A percentile compares a stretch with the other conserved stretches of the same genome.
Evolutionary conservation across 257 asterid species (phyloP).

Genomic region (Solanum medicagineum): DNA sequence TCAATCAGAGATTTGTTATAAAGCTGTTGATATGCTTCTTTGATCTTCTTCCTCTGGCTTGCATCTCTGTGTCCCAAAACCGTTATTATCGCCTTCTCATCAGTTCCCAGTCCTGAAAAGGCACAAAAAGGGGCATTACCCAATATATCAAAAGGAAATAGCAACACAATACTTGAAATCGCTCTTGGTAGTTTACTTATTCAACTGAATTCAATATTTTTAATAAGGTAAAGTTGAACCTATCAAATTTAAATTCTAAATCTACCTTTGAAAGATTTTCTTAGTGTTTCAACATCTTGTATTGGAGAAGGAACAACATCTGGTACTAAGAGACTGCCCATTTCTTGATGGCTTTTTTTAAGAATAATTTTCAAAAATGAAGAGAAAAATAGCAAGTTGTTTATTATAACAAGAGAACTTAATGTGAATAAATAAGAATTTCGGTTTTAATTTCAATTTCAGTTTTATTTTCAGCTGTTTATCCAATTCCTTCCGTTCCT

Average conservation of each 20-base stretch:
- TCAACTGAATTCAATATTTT: neutral
- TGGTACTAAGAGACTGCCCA: slow-evolving; percentile 51
- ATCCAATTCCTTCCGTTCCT: neutral
- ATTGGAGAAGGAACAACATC: slow-evolving; percentile 54
- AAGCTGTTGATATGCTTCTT: slow-evolving; percentile 39
- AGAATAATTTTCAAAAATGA: too few species aligned
- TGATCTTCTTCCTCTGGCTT: slow-evolving; percentile 44
- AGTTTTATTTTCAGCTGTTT: neutral
- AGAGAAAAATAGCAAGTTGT: neutral
- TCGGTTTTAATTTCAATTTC: neutral
- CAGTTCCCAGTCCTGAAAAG: slow-evolving; percentile 53
- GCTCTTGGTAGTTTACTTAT: neutral
- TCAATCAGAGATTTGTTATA: slow-evolving; percentile 46
- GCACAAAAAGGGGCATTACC: neutral
- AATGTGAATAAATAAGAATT: neutral
- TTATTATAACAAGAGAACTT: neutral
- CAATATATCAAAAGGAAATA: neutral
- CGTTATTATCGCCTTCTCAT: slow-evolving; percentile 47
- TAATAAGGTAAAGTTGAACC: neutral
- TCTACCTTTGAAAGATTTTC: slow-evolving; percentile 28
- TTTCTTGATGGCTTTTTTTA: neutral
- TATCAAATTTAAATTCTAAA: neutral
- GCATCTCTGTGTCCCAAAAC: slow-evolving; percentile 60
- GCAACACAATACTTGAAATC: neutral
- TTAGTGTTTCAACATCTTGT: slow-evolving; percentile 45